Conservation (phyloP, 495 filamentous ascomycete genomes). For the Bacidia gigantensis region DNA sequence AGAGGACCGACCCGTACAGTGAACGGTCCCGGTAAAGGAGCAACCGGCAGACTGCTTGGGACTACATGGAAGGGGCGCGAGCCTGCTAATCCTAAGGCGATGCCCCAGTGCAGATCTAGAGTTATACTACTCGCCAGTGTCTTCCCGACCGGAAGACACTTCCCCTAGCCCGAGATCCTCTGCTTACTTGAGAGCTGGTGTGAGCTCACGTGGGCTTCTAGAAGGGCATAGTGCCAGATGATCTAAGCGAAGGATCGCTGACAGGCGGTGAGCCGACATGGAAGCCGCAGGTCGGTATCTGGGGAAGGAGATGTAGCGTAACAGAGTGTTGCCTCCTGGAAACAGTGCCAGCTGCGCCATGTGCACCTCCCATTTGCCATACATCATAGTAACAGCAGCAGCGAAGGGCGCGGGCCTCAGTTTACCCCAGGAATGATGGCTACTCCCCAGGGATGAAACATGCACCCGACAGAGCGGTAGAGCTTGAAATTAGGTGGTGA, state of each 20-base stretch:
- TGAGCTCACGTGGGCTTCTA: neutral
- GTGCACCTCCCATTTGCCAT: neutral
- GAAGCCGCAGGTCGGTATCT: neutral
- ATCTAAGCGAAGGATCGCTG: neutral
- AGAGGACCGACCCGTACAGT: neutral
- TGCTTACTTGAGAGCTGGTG: neutral
- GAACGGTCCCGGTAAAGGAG: too few species aligned
- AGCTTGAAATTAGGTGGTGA: neutral
- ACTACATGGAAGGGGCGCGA: too few species aligned
- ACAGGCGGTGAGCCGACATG: neutral
- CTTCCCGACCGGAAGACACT: conserved; percentile 2
- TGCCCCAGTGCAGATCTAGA: neutral
- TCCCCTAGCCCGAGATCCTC: conserved; percentile 3
- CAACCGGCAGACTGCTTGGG: neutral
- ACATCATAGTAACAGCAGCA: neutral
- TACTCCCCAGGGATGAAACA: neutral
- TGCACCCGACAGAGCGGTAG: neutral
- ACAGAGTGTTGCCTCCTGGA: neutral
- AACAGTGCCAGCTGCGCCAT: too few species aligned
- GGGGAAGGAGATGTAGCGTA: neutral
- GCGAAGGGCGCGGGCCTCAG: neutral
- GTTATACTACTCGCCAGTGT: neutral
- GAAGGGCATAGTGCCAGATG: neutral
- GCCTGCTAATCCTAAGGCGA: too few species aligned
- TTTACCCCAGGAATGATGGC: too few species aligned